Base-by-base conservation (phyloP, 768 basidiomycete species). In the Panellus pusillus region DNA sequence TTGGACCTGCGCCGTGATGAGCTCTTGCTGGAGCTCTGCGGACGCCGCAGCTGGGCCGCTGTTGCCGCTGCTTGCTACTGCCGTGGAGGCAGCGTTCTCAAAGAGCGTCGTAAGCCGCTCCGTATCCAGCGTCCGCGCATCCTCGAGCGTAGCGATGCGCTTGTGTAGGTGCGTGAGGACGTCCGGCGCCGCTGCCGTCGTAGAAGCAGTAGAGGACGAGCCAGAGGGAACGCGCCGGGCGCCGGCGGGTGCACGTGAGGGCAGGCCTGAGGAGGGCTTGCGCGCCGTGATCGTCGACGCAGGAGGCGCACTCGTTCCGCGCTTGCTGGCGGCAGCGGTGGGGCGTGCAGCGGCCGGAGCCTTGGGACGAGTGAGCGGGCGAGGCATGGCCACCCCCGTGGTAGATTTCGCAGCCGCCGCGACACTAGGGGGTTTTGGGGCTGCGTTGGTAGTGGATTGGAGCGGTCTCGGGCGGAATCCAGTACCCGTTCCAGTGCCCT, bases 91-190 rank as follows among this genome's bases (percentile, higher is more conserved):
- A n/a, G 54, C 24, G 7, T 39, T 32, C 41, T 56, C 51, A 43
- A 60, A 39, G 13, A 52, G 36, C 13, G 46, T 49, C 37, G 50
- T 31, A 44, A 60, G 48, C 7, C 31, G 41, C 54, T 55, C 50
- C 1, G 31, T 49, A 47, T 53, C 54, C 24, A 55, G 50, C n/a
- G 46, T 55, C 20, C 47, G 45, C 31, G 53, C 58, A 17, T 36
- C 37, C 44, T 60, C 58, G 51, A 60, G 58, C 18, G 54, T 55
- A 1, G 47, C 41, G 45, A 60, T 45, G 45, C 54, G 58, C 12
- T 55, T 55, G 47, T 60, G 50, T 15, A 60, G 58, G 58, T 55
- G 43, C 4, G 58, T 56, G 43, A 60, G 44, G 17, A 50, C 58
- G 37, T 60, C 58, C 2, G 58, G 58, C 0, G 58, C 54, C 0